Base-by-base conservation (phyloP, 345 rosid species). In the Bruguiera gymnorhiza region DNA sequence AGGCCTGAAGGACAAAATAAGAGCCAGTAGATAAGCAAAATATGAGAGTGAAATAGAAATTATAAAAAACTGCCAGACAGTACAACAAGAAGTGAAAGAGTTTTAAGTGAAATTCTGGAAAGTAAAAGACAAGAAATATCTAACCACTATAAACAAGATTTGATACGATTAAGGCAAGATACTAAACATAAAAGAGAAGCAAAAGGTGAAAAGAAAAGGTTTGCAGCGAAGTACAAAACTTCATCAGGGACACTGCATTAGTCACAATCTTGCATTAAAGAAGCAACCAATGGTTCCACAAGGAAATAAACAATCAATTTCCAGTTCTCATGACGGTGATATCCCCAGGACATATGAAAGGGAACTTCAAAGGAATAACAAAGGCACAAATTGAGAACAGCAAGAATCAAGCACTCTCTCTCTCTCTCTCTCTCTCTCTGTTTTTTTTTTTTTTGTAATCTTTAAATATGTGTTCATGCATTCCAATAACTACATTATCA, bases 1-100 rank as follows among this genome's bases (percentile, higher is more conserved):
- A 89, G 82, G 67, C 97, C 98, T 91, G 76, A 26, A 62, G 10
- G 62, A 60, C 9, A 29, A 55, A 67, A 60, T 26, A 52, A 51
- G 19, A 65, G 37, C 55, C 39, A 10, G 36, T 21, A 23, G 30
- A 43, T 20, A 58, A n/a, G 16, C 9, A 31, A 30, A 50, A 8
- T 19, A 32, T 7, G 27, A 66, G 37, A 53, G 1, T 30, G 9
- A 19, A 46, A 48, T 60, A 23, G 60, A 9, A 60, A 61, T 46
- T 55, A 27, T 4, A 27, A 72, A 27, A 23, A 34, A 53, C 26
- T 31, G 10, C 9, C 15, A 29, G 63, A 19, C 15, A 15, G 5
- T 21, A 16, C 7, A 55, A 6, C 58, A 64, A 56, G 31, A 36
- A 65, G 30, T 20, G 37, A 51, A 19, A 50, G 27, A 9, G n/a